A percentile compares a stretch with the other conserved stretches of the same genome.
Evolutionary conservation across 2,329 filamentous ascomycete genomes (phyloP).

Genomic region (Aspergillus eucalypticola): DNA sequence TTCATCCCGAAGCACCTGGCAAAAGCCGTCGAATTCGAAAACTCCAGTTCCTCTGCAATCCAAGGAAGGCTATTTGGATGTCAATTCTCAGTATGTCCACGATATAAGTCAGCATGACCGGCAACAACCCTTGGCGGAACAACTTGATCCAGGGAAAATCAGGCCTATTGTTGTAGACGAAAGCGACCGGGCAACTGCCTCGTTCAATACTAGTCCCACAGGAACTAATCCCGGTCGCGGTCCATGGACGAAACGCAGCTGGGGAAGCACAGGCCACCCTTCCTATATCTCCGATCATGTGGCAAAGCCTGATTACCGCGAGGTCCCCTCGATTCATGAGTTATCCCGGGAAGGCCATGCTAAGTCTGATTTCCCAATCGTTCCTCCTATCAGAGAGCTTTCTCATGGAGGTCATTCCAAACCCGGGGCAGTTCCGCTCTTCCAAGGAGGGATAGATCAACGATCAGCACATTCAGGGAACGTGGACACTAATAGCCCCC

Average conservation of each 20-base stretch:
- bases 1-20: slow-evolving; percentile 74
- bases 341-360: slow-evolving; percentile 39
- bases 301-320: slow-evolving; percentile 43
- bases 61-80: slow-evolving; percentile 63
- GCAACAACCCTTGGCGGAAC: slow-evolving; percentile 33
- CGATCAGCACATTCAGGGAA: slow-evolving; percentile 35
- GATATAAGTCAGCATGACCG: slow-evolving; percentile 45
- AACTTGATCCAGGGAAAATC: slow-evolving; percentile 48
- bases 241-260: slow-evolving; percentile 44
- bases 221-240: slow-evolving; percentile 34
- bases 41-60: slow-evolving; percentile 75
- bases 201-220: slow-evolving; percentile 45
- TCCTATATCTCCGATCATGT: slow-evolving; percentile 41
- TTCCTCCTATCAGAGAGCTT: slow-evolving; percentile 44
- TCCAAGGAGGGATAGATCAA: slow-evolving; percentile 40
- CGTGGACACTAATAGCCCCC: slow-evolving; percentile 43
- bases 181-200: slow-evolving; percentile 38
- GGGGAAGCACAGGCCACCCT: slow-evolving; percentile 40
- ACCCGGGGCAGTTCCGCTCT: slow-evolving; percentile 35
- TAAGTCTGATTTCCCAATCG: slow-evolving; percentile 43
- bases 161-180: slow-evolving; percentile 51
- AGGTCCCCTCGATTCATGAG: slow-evolving; percentile 43
- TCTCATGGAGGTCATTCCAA: slow-evolving; percentile 39
- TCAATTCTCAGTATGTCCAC: slow-evolving; percentile 39
- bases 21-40: slow-evolving; percentile 71